A percentile compares a stretch with the other conserved stretches of the same genome.
Evolutionary conservation across 495 filamentous ascomycete species (phyloP).

Genomic region (Talaromyces proteolyticus): DNA sequence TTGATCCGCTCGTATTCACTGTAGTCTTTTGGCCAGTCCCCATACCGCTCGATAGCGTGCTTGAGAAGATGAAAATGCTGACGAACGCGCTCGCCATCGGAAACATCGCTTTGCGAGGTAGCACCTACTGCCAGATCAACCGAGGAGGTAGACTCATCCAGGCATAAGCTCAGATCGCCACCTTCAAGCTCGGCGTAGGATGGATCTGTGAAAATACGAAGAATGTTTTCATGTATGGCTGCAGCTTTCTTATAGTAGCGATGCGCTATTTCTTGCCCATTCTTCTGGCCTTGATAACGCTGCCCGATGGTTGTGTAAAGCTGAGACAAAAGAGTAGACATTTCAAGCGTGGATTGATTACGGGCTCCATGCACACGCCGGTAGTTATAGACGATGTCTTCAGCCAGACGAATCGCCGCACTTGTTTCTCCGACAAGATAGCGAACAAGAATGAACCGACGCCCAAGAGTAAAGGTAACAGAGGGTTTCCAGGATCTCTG

Average conservation of each 20-base stretch:
- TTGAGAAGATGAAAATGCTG: slow-evolving; percentile 32
- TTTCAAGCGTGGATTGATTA: slow-evolving; percentile 27
- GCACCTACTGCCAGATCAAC: slow-evolving; percentile 5
- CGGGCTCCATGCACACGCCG: slow-evolving; percentile 29
- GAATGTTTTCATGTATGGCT: slow-evolving; percentile 28
- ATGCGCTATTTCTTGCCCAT: slow-evolving; percentile 24
- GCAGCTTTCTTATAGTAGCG: slow-evolving; percentile 38
- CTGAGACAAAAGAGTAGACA: slow-evolving; percentile 32
- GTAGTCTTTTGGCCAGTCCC: slow-evolving; percentile 35
- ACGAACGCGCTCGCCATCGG: slow-evolving; percentile 25
- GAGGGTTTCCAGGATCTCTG: slow-evolving; percentile 12
- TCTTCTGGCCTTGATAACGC: slow-evolving; percentile 23
- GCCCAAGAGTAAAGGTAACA: slow-evolving; percentile 29
- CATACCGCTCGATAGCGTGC: slow-evolving; percentile 30
- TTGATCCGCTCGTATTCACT: slow-evolving; percentile 22
- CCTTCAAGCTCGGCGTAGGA: slow-evolving; percentile 20
- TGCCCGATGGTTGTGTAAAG: slow-evolving; percentile 31
- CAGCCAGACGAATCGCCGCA: slow-evolving; percentile 28
- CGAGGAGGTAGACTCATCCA: slow-evolving; percentile 11
- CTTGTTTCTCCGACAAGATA: slow-evolving; percentile 25
- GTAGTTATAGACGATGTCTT: slow-evolving; percentile 39
- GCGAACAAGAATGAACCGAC: slow-evolving; percentile 30
- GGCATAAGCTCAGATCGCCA: slow-evolving; percentile 9
- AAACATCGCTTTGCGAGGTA: slow-evolving; percentile 4
- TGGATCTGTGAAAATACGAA: slow-evolving; percentile 29